Conservation (phyloP, 805 yeast genomes). For the Teunomyces gatunensis region DNA sequence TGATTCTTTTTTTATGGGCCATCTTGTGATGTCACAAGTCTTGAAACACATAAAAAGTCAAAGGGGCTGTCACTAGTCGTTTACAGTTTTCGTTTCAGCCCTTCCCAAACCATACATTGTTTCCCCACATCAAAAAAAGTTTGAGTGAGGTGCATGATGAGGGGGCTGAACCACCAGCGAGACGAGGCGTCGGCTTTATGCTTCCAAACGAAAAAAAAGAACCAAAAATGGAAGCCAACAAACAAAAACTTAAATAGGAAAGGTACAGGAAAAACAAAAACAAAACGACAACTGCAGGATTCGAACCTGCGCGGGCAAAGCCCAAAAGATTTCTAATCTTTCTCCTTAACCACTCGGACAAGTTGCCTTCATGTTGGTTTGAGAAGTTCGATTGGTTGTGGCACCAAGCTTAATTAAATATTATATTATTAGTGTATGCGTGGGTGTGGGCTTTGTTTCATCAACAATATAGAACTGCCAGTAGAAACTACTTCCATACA, state of each 20-base stretch:
- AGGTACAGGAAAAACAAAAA: constrained; percentile 10
- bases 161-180: neutral
- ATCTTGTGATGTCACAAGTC: neutral
- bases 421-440: neutral
- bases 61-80: too few species aligned
- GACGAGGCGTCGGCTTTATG: neutral
- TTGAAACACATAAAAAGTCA: too few species aligned
- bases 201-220: neutral
- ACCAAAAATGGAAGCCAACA: neutral
- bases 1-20: too few species aligned
- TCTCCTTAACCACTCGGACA: constrained; percentile 50
- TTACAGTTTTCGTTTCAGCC: neutral
- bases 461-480: neutral
- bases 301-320: constrained; percentile 52
- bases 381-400: neutral
- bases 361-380: constrained; percentile 29
- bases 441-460: neutral
- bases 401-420: neutral
- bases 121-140: neutral
- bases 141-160: neutral
- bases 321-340: constrained; percentile 50
- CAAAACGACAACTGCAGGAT: constrained; percentile 46
- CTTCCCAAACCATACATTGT: neutral
- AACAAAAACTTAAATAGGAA: neutral
- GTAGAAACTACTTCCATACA: neutral